Evolutionary conservation across 371 early-diverging fungal genomes (phyloP).

Genomic region (Lichtheimia corymbifera): DNA sequence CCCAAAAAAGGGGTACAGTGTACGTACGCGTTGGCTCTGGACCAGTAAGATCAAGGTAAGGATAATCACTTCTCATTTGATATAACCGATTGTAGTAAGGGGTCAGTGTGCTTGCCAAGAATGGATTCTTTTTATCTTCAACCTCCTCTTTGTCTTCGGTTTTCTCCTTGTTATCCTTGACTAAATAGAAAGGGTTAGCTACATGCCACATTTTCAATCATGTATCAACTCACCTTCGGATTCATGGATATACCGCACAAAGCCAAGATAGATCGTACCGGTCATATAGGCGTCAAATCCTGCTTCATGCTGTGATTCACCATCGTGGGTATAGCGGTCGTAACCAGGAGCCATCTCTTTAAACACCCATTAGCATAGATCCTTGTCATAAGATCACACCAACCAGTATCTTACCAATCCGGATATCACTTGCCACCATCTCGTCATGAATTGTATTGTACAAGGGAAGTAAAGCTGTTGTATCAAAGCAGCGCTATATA

Average conservation of each 20-base stretch:
- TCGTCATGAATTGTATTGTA: conserved; percentile 35
- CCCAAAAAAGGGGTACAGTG: too few relatives aligned
- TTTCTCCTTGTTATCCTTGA: conserved; percentile 2
- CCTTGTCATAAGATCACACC: background rate
- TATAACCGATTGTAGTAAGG: conserved; percentile 49
- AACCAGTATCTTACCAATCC: conserved; percentile 37
- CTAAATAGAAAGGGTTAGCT: background rate
- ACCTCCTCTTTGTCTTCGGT: conserved; percentile 20
- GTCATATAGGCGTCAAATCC: conserved; percentile 91
- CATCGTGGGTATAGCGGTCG: conserved; percentile 30
- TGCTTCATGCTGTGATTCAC: conserved; percentile 75
- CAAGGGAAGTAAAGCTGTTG: conserved; percentile 33
- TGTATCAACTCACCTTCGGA: conserved; percentile 25
- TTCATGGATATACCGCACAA: conserved; percentile 50
- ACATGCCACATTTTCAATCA: background rate
- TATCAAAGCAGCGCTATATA: conserved; percentile 4
- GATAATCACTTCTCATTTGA: conserved; percentile 50
- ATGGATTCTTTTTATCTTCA: conserved; percentile 12
- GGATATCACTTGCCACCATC: conserved; percentile 29
- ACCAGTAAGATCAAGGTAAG: conserved; percentile 48
- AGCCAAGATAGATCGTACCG: conserved; percentile 70
- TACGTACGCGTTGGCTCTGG: conserved; percentile 32
- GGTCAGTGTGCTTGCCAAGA: conserved; percentile 15
- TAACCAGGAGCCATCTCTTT: conserved; percentile 37
- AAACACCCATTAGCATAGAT: background rate